Evolutionary conservation across 2,329 filamentous ascomycete genomes (phyloP), one percentile per base, ranked within the genome.

Genomic region (Ophiobolus disseminans): DNA sequence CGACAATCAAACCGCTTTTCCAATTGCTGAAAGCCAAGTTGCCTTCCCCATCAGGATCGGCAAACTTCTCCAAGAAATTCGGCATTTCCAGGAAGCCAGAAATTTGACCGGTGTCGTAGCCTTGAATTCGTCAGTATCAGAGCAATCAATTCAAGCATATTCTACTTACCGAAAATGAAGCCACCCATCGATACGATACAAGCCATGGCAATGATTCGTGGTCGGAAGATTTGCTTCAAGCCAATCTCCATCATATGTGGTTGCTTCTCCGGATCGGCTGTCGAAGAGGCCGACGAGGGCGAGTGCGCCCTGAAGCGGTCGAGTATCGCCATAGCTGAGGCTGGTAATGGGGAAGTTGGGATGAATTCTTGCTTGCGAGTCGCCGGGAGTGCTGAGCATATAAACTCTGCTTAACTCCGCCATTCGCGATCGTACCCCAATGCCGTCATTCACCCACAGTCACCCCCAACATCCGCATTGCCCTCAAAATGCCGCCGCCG

Each of bases 61-160:
- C 57, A 32, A 72, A 72, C 13, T 57, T 61, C 3, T 45, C 6
- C n/a, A 68, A 36, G 46, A 72, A 73, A 44, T 72, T 62, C 3
- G 60, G 58, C 69, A 72, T 72, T 44, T 71, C 66, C n/a, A 72
- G 30, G 28, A 73, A 73, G 5, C 69, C 68, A 9, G 64, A 68
- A 11, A 73, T 73, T 32, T 72, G 69, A 41, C 69, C 68, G 4
- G 62, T 68, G 31, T 72, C 69, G 36, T 73, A 72, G 11, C 69
- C 68, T 26, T 69, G 68, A 36, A 69, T 49, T n/a, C n/a, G n/a
- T n/a, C n/a, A n/a, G n/a, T n/a, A n/a, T n/a, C n/a, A n/a, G n/a
- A n/a, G n/a, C n/a, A n/a, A n/a, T n/a, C n/a, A n/a, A n/a, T n/a
- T n/a, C n/a, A n/a, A n/a, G n/a, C n/a, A n/a, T n/a, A n/a, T n/a